A percentile compares a stretch with the other conserved stretches of the same genome.
Conservation (phyloP, 179 eudicot species). For the Beta macrorhiza region DNA sequence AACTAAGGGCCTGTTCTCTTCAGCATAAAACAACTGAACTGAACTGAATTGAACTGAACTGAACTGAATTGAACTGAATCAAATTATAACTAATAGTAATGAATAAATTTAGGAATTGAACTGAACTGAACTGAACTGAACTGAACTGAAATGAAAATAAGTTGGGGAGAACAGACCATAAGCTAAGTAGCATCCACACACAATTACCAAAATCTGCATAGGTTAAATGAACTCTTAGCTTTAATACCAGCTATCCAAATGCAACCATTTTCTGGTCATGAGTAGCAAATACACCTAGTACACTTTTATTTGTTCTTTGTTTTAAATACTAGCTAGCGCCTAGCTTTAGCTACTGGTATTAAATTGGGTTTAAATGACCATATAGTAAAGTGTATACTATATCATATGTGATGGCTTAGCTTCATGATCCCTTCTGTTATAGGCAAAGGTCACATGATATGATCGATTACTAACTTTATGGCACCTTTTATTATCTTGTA, state of each 20-base stretch:
- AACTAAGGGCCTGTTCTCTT: background rate
- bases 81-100: too few relatives aligned
- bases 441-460: conserved; percentile 24
- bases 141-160: too few relatives aligned
- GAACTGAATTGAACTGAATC: too few relatives aligned
- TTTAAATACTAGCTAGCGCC: background rate
- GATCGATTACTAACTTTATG: conserved; percentile 12
- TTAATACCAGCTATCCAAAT: conserved; percentile 1
- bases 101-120: too few relatives aligned
- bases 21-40: too few relatives aligned
- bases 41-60: too few relatives aligned
- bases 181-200: background rate
- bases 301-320: background rate
- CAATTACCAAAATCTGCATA: background rate
- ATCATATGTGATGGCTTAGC: background rate
- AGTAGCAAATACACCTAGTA: background rate
- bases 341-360: background rate
- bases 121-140: too few relatives aligned
- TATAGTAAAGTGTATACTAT: background rate
- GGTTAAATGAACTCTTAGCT: conserved; percentile 17
- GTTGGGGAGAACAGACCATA: too few relatives aligned
- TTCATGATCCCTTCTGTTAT: conserved; percentile 17
- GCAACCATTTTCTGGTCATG: background rate
- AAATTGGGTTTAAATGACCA: background rate
- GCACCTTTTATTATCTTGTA: conserved; percentile 5